These are phyloP conservation scores for Alnus rubra DNA, from an alignment of 306 rosid species.

Conservation along the genomic window DNA sequence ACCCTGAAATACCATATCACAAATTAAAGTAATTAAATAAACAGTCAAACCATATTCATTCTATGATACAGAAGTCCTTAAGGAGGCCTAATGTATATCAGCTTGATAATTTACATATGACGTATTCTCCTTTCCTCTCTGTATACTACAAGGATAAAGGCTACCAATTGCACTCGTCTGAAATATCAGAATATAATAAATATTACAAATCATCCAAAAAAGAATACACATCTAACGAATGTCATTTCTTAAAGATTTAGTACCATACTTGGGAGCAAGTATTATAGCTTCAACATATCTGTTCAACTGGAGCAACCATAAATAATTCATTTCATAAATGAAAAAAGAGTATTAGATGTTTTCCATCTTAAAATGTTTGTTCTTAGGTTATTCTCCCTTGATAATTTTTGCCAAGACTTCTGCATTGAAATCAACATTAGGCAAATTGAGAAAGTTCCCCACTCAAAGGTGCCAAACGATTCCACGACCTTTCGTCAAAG, in stretches of 20 bases:
- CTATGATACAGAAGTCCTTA: not conserved
- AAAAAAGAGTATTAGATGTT: not conserved
- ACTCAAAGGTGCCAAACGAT: slow-evolving; percentile 9
- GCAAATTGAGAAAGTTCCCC: not conserved
- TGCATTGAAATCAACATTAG: slow-evolving; percentile 2
- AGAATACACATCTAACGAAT: not conserved
- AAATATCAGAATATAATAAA: not conserved
- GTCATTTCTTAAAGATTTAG: not conserved
- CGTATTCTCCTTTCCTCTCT: not conserved
- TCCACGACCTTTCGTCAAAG: slow-evolving; percentile 2
- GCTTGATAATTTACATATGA: not conserved
- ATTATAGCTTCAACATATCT: not conserved
- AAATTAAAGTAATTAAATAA: slow-evolving; percentile 15
- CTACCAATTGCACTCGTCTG: not conserved
- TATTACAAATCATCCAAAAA: not conserved
- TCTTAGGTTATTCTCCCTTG: not conserved
- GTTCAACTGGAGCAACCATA: not conserved
- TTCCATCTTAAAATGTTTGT: not conserved
- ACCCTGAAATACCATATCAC: slow-evolving; percentile 61
- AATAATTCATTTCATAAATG: not conserved
- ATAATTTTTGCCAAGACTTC: not conserved
- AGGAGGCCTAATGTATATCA: not conserved
- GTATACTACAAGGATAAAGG: no score
- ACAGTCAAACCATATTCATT: slow-evolving; percentile 17
- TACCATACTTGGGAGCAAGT: not conserved